These are phyloP conservation scores for Cinchona pubescens DNA, from an alignment of 257 asterid species.

Conservation along the genomic window DNA sequence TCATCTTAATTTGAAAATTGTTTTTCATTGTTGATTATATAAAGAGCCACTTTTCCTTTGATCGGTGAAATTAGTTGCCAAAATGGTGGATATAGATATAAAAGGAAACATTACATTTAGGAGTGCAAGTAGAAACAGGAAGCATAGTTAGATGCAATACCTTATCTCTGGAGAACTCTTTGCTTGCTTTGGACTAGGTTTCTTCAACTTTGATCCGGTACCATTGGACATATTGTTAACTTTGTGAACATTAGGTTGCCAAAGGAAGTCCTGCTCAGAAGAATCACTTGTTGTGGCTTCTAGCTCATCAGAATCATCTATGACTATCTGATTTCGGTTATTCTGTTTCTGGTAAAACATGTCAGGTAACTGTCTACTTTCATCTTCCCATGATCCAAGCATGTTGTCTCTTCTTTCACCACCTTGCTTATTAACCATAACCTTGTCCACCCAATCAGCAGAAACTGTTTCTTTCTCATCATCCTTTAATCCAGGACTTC, in stretches of 20 bases:
- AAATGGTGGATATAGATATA: background rate
- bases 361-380: constrained; percentile 26
- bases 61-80: background rate
- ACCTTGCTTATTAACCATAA: constrained; percentile 41
- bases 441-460: constrained; percentile 57
- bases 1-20: background rate
- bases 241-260: constrained; percentile 39
- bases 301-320: constrained; percentile 46
- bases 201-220: constrained; percentile 47
- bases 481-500: constrained; percentile 36
- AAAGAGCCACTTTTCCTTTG: background rate
- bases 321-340: constrained; percentile 16
- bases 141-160: constrained; percentile 24
- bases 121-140: no score
- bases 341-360: constrained; percentile 30
- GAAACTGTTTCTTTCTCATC: constrained; percentile 39
- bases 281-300: constrained; percentile 71
- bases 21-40: background rate
- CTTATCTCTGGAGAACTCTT: constrained; percentile 55
- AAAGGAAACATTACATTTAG: no score
- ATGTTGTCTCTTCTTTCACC: constrained; percentile 22
- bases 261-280: constrained; percentile 57
- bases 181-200: constrained; percentile 43
- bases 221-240: constrained; percentile 34
- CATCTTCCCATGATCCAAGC: constrained; percentile 29